Base-by-base conservation (phyloP, 495 filamentous ascomycete genomes). In the Aspergillus baeticus region DNA sequence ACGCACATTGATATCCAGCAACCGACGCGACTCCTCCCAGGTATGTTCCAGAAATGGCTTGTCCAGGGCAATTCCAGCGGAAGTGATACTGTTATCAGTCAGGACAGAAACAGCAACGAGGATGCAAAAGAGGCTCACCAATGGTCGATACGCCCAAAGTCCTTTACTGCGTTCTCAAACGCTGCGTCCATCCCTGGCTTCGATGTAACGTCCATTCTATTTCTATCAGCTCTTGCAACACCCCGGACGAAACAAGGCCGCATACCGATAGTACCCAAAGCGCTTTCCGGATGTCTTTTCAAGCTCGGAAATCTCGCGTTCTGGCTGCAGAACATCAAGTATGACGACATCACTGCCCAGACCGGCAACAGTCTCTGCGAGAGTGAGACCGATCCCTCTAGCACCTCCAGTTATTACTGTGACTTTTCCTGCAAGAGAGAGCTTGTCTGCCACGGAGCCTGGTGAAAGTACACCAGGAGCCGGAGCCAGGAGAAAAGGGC, bases 1-100 rank as follows among this genome's bases (percentile, higher is more conserved):
- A 36, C 39, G 18, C 37, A 59, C 56, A 41, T 59, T 59, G 18
- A 59, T 47, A 17, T 52, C 50, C 1, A 52, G 56, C 4, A 53
- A 38, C 26, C 49, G 56, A 17, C 41, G 26, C 1, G 31, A 39
- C 15, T 59, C 48, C 17, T 59, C 56, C 56, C 56, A 59, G 13
- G 33, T 46, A 36, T 46, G 37, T 10, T 53, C 49, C 4, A 59
- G 49, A 20, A 59, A 59, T 4, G 56, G 56, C 34, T 52, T 53
- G 29, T 59, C 56, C 8, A 52, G 18, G 7, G 50, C 56, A 17
- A 53, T 6, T 14, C 50, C 50, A 6, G 50, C 50, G 1, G 33
- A 41, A 8, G 48, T 51, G 11, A 55, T 46, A 5, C 51, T 55
- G 20, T 22, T 17, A 34, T n/a, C n/a, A n/a, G n/a, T n/a, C n/a